Base-by-base conservation (phyloP, 2,329 filamentous ascomycete species). In the Xylaria sp. region DNA sequence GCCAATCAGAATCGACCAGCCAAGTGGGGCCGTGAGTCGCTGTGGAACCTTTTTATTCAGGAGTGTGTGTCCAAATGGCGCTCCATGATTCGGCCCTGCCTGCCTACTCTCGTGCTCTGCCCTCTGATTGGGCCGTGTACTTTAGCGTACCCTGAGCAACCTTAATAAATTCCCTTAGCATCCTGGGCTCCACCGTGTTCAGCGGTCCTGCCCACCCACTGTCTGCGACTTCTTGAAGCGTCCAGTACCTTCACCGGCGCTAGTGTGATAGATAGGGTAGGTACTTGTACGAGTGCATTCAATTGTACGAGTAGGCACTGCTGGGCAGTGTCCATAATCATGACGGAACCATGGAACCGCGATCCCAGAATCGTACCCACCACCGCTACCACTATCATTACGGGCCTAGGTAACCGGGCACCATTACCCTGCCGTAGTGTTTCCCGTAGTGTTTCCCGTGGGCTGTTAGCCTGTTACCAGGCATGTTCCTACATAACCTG, bases 71-170 rank as follows among this genome's bases (percentile, higher is more conserved):
- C 53, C 51, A 54, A 60, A 60, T 59, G 51, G 53, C 57, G 55
- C 37, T 52, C 46, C 49, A 30, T 30, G 34, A 62, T 60, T 60
- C 62, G 60, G 62, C 35, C 58, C 58, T 64, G 60, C 54, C 60
- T 60, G 55, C 54, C 58, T 55, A 4, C 11, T 10, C 48, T 18
- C 23, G 23, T 30, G 23, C 23, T 30, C 23, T 18, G 48, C 5
- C 10, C 11, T 13, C 48, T 50, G 19, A 50, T 50, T 53, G 7
- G 49, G 37, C 46, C 60, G 57, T 47, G 55, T 56, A 30, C 55
- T 35, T 48, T 60, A 51, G 57, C 59, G 54, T 61, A 39, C 39
- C 39, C 48, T 52, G n/a, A 44, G 52, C 42, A 48, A 53, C 19
- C 52, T 58, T 59, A 55, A 48, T 50, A n/a, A 13, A 42, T 42